Evolutionary conservation across 257 asterid genomes (phyloP).

Genomic region (Solanum lycopersicoides): DNA sequence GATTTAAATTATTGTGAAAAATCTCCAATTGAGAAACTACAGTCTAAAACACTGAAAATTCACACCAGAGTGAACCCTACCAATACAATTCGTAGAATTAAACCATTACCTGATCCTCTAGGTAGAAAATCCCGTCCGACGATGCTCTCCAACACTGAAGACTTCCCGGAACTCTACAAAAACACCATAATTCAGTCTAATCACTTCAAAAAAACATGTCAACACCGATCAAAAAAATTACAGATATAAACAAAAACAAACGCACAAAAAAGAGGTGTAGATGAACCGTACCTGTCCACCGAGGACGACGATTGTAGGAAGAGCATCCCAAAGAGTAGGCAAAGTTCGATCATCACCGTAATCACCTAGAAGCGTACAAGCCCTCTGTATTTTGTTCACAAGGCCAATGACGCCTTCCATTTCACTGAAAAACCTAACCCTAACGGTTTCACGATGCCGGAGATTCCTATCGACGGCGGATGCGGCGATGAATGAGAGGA

Average conservation of each 20-base stretch:
- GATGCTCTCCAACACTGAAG: slow-evolving; percentile 38
- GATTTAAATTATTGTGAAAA: not conserved
- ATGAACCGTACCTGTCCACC: slow-evolving; percentile 32
- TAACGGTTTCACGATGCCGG: not conserved
- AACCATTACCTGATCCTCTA: slow-evolving; percentile 27
- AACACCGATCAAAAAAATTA: not conserved
- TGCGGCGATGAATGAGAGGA: not conserved
- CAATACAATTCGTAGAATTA: not conserved
- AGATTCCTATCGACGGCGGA: not conserved
- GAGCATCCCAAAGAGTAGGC: slow-evolving; percentile 42
- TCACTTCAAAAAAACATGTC: not conserved
- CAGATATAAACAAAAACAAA: not conserved
- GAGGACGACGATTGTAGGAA: slow-evolving; percentile 34
- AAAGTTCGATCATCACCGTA: slow-evolving; percentile 19
- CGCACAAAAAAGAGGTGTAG: not conserved
- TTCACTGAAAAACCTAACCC: not conserved
- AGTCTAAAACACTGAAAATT: not conserved
- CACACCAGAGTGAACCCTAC: no score
- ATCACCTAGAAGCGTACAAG: slow-evolving; percentile 28
- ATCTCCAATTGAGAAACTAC: not conserved
- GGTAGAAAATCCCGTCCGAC: slow-evolving; percentile 42
- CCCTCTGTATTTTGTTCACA: slow-evolving; percentile 24
- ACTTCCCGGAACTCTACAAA: slow-evolving; percentile 37
- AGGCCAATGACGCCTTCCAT: slow-evolving; percentile 30
- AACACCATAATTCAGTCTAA: not conserved